Conservation (phyloP, 495 filamentous ascomycete genomes). For the Margaritispora aquatica region DNA sequence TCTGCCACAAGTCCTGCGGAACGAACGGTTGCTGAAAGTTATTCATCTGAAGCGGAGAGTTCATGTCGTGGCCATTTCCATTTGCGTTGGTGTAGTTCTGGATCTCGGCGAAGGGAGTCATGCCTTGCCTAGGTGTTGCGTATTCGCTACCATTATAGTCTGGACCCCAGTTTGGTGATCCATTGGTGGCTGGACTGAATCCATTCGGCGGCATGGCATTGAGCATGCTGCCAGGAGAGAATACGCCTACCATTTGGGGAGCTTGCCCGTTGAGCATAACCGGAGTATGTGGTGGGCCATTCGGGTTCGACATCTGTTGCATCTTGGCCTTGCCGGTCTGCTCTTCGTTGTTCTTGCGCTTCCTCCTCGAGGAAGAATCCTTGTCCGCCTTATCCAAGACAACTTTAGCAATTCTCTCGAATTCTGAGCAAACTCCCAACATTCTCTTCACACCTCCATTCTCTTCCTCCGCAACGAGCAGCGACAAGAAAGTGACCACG, state of each 20-base stretch:
- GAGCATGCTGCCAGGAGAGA: conserved; percentile 14
- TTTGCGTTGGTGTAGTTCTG: conserved; percentile 26
- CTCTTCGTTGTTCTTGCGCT: conserved; percentile 63
- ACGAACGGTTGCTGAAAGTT: conserved; percentile 86
- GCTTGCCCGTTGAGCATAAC: background rate
- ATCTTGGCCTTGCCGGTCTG: conserved; percentile 1
- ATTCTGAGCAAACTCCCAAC: conserved; percentile 88
- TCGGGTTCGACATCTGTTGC: background rate
- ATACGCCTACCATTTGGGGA: conserved; percentile 13
- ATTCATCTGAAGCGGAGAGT: conserved; percentile 15
- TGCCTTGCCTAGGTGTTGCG: conserved; percentile 22
- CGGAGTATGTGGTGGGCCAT: conserved; percentile 12
- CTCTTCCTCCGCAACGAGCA: conserved; percentile 66
- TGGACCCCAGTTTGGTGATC: conserved; percentile 15
- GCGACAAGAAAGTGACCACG: conserved; percentile 80
- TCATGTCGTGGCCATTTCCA: conserved; percentile 32
- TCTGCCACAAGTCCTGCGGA: conserved; percentile 94
- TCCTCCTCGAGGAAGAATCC: conserved; percentile 67
- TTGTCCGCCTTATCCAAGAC: conserved; percentile 88
- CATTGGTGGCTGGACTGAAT: conserved; percentile 14
- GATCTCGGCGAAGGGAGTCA: conserved; percentile 42
- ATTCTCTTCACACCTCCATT: conserved; percentile 87
- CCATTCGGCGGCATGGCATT: conserved; percentile 16
- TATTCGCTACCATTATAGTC: conserved; percentile 19
- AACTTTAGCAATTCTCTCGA: conserved; percentile 87